phyloP scores from a whole-genome alignment of 345 rosid genomes.

The Dipteronia sinensis region DNA sequence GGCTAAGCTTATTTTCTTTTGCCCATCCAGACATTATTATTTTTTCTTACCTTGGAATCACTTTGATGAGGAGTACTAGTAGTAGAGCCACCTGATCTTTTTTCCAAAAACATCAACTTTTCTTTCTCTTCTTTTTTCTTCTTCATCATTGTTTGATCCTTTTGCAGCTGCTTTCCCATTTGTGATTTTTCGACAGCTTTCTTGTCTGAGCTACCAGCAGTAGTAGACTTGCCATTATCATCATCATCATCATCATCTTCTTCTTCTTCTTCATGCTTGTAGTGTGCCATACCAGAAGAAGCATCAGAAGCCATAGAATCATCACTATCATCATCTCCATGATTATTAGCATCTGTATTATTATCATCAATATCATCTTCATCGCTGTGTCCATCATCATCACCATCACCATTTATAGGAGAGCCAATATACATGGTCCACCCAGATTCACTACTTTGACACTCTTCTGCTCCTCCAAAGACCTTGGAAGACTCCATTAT shows the following conservation, averaged over 20 bases:
- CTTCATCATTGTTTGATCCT: slow-evolving; percentile 13
- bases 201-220: slow-evolving; percentile 2
- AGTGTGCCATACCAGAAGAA: slow-evolving; percentile 44
- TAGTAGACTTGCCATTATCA: slow-evolving; percentile 7
- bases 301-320: slow-evolving; percentile 82
- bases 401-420: slow-evolving; percentile 28
- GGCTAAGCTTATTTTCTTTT: slow-evolving; percentile 33
- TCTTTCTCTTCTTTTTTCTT: slow-evolving; percentile 25
- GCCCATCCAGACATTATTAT: slow-evolving; percentile 27
- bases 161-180: slow-evolving; percentile 15
- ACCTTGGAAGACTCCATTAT: slow-evolving; percentile 53
- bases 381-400: slow-evolving; percentile 11
- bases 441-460: slow-evolving; percentile 68
- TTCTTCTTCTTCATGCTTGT: slow-evolving; percentile 21
- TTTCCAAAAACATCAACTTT: slow-evolving; percentile 9
- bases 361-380: slow-evolving; percentile 5
- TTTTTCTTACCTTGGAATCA: slow-evolving; percentile 38
- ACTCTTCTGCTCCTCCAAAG: slow-evolving; percentile 49
- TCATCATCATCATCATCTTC: background rate
- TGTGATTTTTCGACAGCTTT: slow-evolving; percentile 5
- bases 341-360: slow-evolving; percentile 5
- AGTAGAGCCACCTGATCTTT: background rate
- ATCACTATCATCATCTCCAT: slow-evolving; percentile 24
- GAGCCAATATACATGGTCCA: slow-evolving; percentile 77
- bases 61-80: slow-evolving; percentile 24